Evolutionary conservation across 129 eudicot species (phyloP).

Genomic region (Dittrichia graveolens): DNA sequence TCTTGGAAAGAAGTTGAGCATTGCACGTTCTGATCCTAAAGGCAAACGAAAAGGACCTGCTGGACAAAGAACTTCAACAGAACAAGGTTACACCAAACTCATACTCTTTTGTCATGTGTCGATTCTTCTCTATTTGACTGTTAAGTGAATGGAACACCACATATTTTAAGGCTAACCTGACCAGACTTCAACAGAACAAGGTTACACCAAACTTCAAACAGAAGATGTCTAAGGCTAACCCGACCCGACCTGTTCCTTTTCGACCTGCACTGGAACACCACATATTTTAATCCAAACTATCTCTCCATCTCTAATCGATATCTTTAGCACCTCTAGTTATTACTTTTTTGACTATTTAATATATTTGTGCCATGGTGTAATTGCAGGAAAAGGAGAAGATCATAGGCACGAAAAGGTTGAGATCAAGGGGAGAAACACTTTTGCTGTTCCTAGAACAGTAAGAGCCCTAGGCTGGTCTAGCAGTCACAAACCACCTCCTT

Average conservation of each 20-base stretch:
- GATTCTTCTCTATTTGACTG: background rate
- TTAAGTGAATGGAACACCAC: background rate
- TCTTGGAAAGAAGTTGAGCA: conserved; percentile 68
- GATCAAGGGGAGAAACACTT: conserved; percentile 73
- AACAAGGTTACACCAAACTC: conserved; percentile 42
- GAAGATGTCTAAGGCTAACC: too few relatives aligned
- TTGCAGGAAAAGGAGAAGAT: conserved; percentile 30
- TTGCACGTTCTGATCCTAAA: conserved; percentile 79
- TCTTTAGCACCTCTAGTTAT: too few relatives aligned
- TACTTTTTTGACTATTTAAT: too few relatives aligned
- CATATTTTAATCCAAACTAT: too few relatives aligned
- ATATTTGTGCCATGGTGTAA: background rate
- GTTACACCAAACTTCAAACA: conserved; percentile 30
- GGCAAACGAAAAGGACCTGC: conserved; percentile 47
- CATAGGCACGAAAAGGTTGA: conserved; percentile 36
- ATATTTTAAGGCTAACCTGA: too few relatives aligned
- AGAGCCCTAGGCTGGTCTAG: conserved; percentile 55
- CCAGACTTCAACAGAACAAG: conserved; percentile 39
- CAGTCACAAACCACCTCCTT: conserved; percentile 32
- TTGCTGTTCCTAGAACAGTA: conserved; percentile 84
- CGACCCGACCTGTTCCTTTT: background rate
- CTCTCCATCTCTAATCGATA: too few relatives aligned
- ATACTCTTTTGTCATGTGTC: background rate
- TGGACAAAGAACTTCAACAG: conserved; percentile 30
- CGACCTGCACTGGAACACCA: too few relatives aligned